Percentiles rank a stretch among this genome's conserved stretches.
Evolutionary conservation across 495 filamentous ascomycete genomes (phyloP).

Genomic region (Lineolata rhizophorae): DNA sequence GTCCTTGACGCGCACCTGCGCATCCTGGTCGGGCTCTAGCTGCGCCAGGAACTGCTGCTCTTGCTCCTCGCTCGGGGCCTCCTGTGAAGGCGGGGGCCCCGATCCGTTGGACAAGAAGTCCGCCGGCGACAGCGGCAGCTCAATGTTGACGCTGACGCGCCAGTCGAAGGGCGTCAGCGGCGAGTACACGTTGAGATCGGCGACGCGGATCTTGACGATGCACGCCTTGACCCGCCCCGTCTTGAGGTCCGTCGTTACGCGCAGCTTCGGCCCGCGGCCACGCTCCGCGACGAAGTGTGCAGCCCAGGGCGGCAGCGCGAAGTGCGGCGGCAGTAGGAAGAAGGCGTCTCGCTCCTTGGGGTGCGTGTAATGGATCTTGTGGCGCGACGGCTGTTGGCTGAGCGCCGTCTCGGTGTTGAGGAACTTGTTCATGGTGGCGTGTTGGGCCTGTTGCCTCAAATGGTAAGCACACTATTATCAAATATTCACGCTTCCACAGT

Average conservation of each 20-base stretch:
- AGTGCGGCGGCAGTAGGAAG: slow-evolving; percentile 39
- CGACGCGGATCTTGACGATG: slow-evolving; percentile 75
- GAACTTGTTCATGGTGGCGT: slow-evolving; percentile 53
- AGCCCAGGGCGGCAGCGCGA: slow-evolving; percentile 30
- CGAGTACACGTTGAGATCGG: slow-evolving; percentile 59
- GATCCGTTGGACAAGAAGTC: slow-evolving; percentile 14
- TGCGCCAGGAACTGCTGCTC: no score
- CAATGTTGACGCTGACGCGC: slow-evolving; percentile 73
- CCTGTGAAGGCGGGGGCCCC: slow-evolving; percentile 30
- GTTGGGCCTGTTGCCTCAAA: no score
- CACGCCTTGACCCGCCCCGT: slow-evolving; percentile 50
- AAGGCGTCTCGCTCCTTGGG: slow-evolving; percentile 64
- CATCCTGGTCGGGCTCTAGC: no score
- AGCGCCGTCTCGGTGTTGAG: slow-evolving; percentile 32
- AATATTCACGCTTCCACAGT: no score
- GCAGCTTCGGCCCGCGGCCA: slow-evolving; percentile 42
- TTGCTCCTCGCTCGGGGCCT: slow-evolving; percentile 12
- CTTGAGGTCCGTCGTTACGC: slow-evolving; percentile 56
- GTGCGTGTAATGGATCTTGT: slow-evolving; percentile 59
- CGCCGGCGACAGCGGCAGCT: slow-evolving; percentile 74
- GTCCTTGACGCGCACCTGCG: slow-evolving; percentile 71
- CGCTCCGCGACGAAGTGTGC: slow-evolving; percentile 31
- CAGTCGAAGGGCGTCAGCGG: slow-evolving; percentile 56
- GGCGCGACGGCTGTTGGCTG: slow-evolving; percentile 18
- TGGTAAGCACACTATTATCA: no score